Conservation (phyloP, 2,329 filamentous ascomycete genomes). For the Monilinia aucupariae region DNA sequence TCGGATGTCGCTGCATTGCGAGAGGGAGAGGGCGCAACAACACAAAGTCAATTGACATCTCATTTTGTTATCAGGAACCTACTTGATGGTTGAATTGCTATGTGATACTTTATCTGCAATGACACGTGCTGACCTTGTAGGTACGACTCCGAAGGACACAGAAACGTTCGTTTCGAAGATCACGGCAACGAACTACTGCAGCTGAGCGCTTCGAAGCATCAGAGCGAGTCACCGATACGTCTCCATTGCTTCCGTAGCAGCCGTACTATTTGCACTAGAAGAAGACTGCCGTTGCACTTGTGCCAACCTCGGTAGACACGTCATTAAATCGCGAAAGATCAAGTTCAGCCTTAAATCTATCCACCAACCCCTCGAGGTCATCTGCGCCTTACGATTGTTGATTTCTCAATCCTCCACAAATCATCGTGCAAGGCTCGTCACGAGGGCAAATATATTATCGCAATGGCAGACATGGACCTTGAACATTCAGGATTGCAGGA, state of each 20-base stretch:
- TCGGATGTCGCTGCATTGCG: constrained; percentile 17
- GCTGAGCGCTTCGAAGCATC: constrained; percentile 33
- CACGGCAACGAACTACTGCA: constrained; percentile 33
- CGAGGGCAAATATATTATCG: constrained; percentile 20
- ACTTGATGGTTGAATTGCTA: constrained; percentile 24
- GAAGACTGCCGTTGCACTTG: constrained; percentile 29
- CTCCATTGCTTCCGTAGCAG: constrained; percentile 23
- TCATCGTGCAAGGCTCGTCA: constrained; percentile 30
- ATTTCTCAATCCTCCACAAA: constrained; percentile 25
- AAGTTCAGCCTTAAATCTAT: constrained; percentile 32
- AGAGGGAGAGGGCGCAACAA: constrained; percentile 24
- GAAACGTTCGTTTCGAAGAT: constrained; percentile 33
- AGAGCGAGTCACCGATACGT: constrained; percentile 26
- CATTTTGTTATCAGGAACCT: constrained; percentile 28
- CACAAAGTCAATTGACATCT: constrained; percentile 23
- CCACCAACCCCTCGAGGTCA: constrained; percentile 34
- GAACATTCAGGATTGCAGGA: constrained; percentile 36
- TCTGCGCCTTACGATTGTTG: constrained; percentile 29
- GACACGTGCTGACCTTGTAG: constrained; percentile 36
- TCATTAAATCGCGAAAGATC: constrained; percentile 30
- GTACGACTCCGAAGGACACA: constrained; percentile 31
- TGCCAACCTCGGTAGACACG: constrained; percentile 35
- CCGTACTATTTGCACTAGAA: constrained; percentile 23
- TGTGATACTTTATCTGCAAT: constrained; percentile 33
- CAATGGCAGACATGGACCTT: constrained; percentile 36